phyloP scores from a whole-genome alignment of 2,329 filamentous ascomycete species.

The Cladosporium sp. region DNA sequence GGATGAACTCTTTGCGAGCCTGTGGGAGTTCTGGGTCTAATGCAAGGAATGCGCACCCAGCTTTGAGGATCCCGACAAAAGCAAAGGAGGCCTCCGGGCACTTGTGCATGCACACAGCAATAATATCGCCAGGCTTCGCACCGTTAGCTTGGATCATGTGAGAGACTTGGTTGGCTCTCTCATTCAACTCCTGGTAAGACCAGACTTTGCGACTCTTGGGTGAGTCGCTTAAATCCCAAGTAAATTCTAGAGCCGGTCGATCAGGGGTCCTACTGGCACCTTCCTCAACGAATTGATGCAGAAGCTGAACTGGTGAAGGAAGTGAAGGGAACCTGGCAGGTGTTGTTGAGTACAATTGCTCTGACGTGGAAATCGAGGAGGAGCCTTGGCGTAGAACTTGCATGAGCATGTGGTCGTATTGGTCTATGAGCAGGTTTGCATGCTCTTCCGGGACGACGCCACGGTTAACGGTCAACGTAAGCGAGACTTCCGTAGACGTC shows the following conservation, averaged over 20 bases:
- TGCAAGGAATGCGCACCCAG: constrained; percentile 77
- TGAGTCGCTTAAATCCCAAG: constrained; percentile 47
- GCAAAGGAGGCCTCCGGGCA: constrained; percentile 80
- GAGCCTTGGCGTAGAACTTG: constrained; percentile 49
- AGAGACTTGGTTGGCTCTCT: constrained; percentile 70
- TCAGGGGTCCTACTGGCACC: constrained; percentile 59
- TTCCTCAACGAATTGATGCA: constrained; percentile 77
- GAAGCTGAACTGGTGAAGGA: constrained; percentile 56
- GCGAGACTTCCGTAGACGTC: constrained; percentile 46
- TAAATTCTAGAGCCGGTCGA: constrained; percentile 72
- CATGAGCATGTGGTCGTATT: constrained; percentile 69
- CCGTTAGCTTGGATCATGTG: constrained; percentile 58
- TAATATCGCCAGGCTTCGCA: constrained; percentile 58
- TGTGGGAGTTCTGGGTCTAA: constrained; percentile 73
- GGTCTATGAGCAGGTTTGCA: constrained; percentile 64
- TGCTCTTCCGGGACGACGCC: constrained; percentile 68
- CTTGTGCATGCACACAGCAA: constrained; percentile 81
- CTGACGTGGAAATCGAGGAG: neutral
- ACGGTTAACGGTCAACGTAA: constrained; percentile 67
- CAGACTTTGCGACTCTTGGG: constrained; percentile 57
- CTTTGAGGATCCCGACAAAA: constrained; percentile 79
- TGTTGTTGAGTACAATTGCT: constrained; percentile 54
- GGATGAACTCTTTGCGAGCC: constrained; percentile 74
- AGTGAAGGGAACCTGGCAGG: constrained; percentile 62
- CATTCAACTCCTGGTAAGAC: constrained; percentile 73